Evolutionary conservation across 23 red algal species (phyloP).

Genomic region (Gracilaria domingensis): DNA sequence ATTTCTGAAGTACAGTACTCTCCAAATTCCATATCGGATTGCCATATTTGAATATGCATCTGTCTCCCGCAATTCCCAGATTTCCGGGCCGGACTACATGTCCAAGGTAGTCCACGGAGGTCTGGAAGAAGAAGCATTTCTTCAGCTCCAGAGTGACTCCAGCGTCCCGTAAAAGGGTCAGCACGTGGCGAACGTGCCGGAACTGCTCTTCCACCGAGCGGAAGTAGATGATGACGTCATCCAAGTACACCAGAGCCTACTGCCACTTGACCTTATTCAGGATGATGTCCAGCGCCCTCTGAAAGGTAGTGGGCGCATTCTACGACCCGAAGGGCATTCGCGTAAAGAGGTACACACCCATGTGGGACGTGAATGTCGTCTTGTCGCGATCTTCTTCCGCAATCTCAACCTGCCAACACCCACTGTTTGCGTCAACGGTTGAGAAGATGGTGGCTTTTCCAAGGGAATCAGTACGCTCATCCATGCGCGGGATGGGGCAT

Average conservation of each 20-base stretch:
- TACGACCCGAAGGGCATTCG: conserved; percentile 23
- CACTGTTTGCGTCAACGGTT: conserved; percentile 5
- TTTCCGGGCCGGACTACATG: conserved; percentile 46
- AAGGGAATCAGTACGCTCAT: conserved; percentile 30
- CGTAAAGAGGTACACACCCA: background rate
- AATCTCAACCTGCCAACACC: conserved; percentile 12
- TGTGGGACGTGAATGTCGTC: conserved; percentile 13
- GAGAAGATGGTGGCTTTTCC: conserved; percentile 9
- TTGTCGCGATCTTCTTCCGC: conserved; percentile 5
- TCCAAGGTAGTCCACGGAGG: conserved; percentile 37
- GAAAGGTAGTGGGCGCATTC: conserved; percentile 27
- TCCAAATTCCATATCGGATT: too few species aligned
- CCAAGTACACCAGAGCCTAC: background rate
- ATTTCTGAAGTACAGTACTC: too few species aligned
- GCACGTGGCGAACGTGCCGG: background rate
- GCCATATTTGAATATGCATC: too few species aligned
- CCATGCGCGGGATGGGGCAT: background rate
- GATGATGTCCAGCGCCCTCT: conserved; percentile 9
- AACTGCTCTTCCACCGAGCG: background rate
- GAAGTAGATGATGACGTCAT: background rate
- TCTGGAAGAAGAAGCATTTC: conserved; percentile 57
- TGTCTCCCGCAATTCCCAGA: too few species aligned
- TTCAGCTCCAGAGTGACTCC: background rate
- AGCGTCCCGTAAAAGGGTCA: background rate
- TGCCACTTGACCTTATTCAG: too few species aligned